Base-by-base conservation (phyloP, 1,284 basidiomycete species). In the Tilletia caries region DNA sequence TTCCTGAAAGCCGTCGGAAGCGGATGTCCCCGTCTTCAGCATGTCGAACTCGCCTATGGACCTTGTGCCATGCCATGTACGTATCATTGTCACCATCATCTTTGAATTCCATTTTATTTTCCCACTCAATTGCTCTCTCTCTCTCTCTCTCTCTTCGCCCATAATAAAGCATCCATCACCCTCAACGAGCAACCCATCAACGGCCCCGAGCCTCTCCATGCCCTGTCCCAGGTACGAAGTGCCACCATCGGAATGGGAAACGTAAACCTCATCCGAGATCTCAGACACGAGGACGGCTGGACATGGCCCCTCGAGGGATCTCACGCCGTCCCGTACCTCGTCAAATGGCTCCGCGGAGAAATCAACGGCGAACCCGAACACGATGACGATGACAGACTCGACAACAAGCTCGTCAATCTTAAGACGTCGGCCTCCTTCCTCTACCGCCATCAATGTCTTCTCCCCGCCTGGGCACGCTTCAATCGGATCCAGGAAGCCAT, bases 351-450 rank as follows among this genome's bases (percentile, higher is more conserved):
- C 1, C 52, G n/a, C 52, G 52, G 52, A 13, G 23, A 27, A 4
- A 23, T 3, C 18, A 2, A 6, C 52, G 52, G 15, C 52, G 23
- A 29, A 18, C 10, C 52, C 23, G n/a, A 18, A 18, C 1, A 50
- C 18, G 20, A 12, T 1, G n/a, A 25, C 25, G 52, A 54, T 29
- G 27, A 54, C 52, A 54, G 27, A 13, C 52, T 54, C 52, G 52
- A 25, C 52, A 54, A 54, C 52, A 54, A 54, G 5, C 52, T 54
- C 52, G 52, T 54, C 52, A 27, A 27, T 15, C 52, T 54, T 23
- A 54, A 54, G 52, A 54, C 52, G 1, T 25, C 18, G 3, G 52
- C 52, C 27, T 15, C 52, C 1, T 54, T 54, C 52, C 52, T 54
- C 5, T 54, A 54, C 15, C 52, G 23, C 0, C 29, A 54, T 23